A percentile compares a stretch with the other conserved stretches of the same genome.
Evolutionary conservation across 2,329 filamentous ascomycete genomes (phyloP).

Genomic region (Chaetothyriales sp.): DNA sequence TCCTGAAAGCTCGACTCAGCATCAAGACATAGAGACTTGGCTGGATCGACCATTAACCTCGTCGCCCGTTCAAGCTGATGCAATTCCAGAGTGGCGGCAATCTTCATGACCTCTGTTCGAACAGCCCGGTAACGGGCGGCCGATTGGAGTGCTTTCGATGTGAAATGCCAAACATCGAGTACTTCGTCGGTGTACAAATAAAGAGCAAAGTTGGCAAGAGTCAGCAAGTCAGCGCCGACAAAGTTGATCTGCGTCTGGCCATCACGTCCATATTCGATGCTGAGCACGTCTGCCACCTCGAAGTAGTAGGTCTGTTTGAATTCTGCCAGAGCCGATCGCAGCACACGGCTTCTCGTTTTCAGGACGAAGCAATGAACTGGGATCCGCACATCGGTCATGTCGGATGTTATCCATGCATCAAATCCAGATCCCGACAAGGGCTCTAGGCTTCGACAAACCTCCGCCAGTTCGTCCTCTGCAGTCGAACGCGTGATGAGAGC

Average conservation of each 20-base stretch:
- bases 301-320: conserved; percentile 41
- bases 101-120: conserved; percentile 70
- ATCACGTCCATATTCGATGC: conserved; percentile 37
- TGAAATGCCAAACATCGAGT: conserved; percentile 76
- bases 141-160: conserved; percentile 47
- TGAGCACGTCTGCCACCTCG: conserved; percentile 45
- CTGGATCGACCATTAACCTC: conserved; percentile 54
- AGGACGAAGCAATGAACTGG: conserved; percentile 75
- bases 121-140: conserved; percentile 65
- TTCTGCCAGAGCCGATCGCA: conserved; percentile 48
- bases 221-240: conserved; percentile 56
- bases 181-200: conserved; percentile 69
- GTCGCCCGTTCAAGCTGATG: conserved; percentile 59
- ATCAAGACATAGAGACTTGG: conserved; percentile 51
- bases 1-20: conserved; percentile 56
- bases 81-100: conserved; percentile 59
- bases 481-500: conserved; percentile 30
- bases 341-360: conserved; percentile 52
- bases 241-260: conserved; percentile 49
- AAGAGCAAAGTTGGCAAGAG: conserved; percentile 62
- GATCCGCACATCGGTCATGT: conserved; percentile 52
- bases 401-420: conserved; percentile 35
- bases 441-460: conserved; percentile 18
- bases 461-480: conserved; percentile 28
- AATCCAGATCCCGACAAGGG: conserved; percentile 17